These are phyloP conservation scores for Phytophthora meadii DNA, from an alignment of 352 stramenopile genomes.

Conservation along the genomic window DNA sequence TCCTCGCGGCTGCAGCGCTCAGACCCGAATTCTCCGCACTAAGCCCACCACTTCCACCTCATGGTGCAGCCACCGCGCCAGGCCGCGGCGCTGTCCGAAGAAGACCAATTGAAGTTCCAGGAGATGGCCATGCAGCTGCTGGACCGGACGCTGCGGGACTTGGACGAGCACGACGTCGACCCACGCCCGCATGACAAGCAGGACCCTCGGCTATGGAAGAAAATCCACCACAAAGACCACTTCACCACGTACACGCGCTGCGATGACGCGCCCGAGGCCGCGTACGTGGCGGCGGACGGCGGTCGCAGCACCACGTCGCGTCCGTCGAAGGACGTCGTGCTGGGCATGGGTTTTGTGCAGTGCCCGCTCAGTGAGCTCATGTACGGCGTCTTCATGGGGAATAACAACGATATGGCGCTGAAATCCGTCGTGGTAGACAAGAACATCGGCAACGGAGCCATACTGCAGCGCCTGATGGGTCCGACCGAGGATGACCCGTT, in stretches of 20 bases:
- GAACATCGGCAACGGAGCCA: slow-evolving; percentile 42
- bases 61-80: slow-evolving; percentile 23
- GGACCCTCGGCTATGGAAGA: slow-evolving; percentile 45
- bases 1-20: slow-evolving; percentile 1
- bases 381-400: slow-evolving; percentile 44
- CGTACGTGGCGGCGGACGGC: slow-evolving; percentile 39
- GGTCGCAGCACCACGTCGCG: slow-evolving; percentile 34
- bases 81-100: slow-evolving; percentile 23
- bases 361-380: slow-evolving; percentile 55
- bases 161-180: slow-evolving; percentile 45
- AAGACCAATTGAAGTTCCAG: slow-evolving; percentile 45
- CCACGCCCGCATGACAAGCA: slow-evolving; percentile 28
- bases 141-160: slow-evolving; percentile 41
- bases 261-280: slow-evolving; percentile 32
- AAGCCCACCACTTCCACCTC: not conserved
- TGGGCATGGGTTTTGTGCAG: slow-evolving; percentile 52
- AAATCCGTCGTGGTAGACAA: slow-evolving; percentile 43
- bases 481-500: slow-evolving; percentile 49
- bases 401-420: slow-evolving; percentile 38
- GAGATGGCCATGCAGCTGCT: slow-evolving; percentile 50
- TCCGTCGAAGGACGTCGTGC: slow-evolving; percentile 46
- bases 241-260: slow-evolving; percentile 45
- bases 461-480: slow-evolving; percentile 44
- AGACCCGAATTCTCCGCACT: slow-evolving; percentile 31
- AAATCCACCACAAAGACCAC: slow-evolving; percentile 36